Conservation (phyloP, 352 stramenopile genomes). For the Aphanomyces invadans region DNA sequence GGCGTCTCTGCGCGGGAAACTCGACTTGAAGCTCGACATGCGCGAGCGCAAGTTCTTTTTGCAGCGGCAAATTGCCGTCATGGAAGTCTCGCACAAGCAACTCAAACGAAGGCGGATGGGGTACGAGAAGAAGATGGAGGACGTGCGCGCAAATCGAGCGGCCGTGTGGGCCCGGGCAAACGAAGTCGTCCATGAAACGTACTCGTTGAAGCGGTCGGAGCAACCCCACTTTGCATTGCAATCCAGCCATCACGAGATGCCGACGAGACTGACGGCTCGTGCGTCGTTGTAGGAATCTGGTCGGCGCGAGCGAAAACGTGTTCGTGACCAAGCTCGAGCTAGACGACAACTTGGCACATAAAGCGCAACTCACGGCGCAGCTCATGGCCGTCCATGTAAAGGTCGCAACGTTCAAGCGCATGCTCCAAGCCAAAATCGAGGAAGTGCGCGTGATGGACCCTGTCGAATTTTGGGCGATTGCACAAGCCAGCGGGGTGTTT, state of each 20-base stretch:
- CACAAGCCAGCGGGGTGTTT: conserved; percentile 1
- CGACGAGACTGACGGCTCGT: not conserved
- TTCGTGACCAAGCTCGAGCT: conserved; percentile 21
- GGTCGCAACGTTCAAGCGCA: conserved; percentile 10
- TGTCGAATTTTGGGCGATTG: conserved; percentile 17
- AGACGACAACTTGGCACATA: not conserved
- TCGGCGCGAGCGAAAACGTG: conserved; percentile 23
- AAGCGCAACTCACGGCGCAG: not conserved
- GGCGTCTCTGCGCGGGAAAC: conserved; percentile 4
- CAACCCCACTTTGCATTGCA: not conserved
- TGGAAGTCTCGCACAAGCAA: conserved; percentile 1
- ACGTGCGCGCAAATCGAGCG: not conserved
- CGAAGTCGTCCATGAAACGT: conserved; percentile 16
- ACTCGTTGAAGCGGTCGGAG: conserved; percentile 8
- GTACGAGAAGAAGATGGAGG: conserved; percentile 24
- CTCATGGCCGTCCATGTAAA: conserved; percentile 14
- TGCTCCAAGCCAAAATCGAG: conserved; percentile 18
- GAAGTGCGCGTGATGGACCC: conserved; percentile 16
- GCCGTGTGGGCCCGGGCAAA: conserved; percentile 15
- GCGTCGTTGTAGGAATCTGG: conserved; percentile 3
- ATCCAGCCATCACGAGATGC: too few species aligned
- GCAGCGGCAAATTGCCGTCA: conserved; percentile 18
- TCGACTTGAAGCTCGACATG: not conserved
- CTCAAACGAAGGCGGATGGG: conserved; percentile 11
- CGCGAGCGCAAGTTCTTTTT: conserved; percentile 21